Conservation (phyloP, 164 flowering plant species). For the Kalanchoe fedtschenkoi region DNA sequence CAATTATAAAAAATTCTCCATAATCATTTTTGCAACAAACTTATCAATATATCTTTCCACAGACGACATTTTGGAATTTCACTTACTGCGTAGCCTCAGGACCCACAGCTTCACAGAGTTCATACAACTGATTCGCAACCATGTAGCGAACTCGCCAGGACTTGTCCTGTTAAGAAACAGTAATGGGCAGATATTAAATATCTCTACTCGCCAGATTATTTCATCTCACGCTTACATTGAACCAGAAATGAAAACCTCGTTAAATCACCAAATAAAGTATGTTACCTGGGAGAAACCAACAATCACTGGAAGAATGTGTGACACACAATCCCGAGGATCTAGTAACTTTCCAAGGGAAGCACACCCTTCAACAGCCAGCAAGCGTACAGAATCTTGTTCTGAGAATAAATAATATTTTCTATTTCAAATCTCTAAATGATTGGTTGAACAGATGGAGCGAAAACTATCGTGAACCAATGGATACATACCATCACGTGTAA, state of each 20-base stretch:
- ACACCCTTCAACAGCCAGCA: conserved; percentile 96
- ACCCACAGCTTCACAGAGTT: conserved; percentile 97
- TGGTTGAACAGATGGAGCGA: too few species aligned
- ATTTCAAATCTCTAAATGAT: neutral
- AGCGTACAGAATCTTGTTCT: conserved; percentile 97
- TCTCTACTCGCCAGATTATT: neutral
- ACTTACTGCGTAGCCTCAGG: conserved; percentile 84
- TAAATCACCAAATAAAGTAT: neutral
- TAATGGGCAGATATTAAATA: neutral
- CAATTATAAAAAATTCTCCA: neutral
- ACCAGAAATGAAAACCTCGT: too few species aligned
- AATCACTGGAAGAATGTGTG: conserved; percentile 91
- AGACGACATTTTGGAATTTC: neutral
- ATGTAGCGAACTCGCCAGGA: conserved; percentile 99
- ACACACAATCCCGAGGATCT: conserved; percentile 87
- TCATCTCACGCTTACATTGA: neutral
- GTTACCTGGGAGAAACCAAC: conserved; percentile 87
- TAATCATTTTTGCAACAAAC: neutral
- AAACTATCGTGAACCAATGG: neutral
- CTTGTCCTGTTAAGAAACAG: conserved; percentile 53
- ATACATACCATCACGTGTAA: conserved; percentile 84
- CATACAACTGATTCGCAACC: conserved; percentile 95
- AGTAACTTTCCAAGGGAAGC: conserved; percentile 91
- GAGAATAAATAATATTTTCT: conserved; percentile 7
- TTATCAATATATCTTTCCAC: neutral